Evolutionary conservation across 164 flowering plant species (phyloP).

Genomic region (Kalanchoe fedtschenkoi): DNA sequence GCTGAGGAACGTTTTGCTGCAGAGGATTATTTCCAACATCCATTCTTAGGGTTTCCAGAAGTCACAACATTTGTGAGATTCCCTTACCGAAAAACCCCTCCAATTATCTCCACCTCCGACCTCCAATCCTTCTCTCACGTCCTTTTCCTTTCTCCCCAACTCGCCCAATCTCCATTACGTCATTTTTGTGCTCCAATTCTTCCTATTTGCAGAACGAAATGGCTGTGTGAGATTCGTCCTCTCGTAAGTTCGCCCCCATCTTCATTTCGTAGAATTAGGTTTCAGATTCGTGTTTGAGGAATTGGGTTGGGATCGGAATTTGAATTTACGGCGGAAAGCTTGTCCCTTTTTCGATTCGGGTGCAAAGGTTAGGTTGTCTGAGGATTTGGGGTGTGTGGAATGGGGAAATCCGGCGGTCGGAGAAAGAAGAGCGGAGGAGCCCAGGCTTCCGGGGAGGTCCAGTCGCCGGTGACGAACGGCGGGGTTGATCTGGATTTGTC

Average conservation of each 20-base stretch:
- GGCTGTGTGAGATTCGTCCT: no score
- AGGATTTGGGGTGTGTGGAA: slow-evolving; percentile 12
- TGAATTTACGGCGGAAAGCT: not conserved
- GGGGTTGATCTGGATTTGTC: slow-evolving; percentile 58
- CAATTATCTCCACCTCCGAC: not conserved
- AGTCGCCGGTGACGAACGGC: slow-evolving; percentile 34
- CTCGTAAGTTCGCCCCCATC: not conserved
- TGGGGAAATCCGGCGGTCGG: slow-evolving; percentile 89
- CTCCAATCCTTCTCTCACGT: no score
- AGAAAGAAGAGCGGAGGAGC: slow-evolving; percentile 56
- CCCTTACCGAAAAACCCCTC: not conserved
- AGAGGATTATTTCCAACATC: no score
- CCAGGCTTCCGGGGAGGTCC: slow-evolving; percentile 2
- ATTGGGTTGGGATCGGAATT: not conserved
- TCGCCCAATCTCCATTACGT: not conserved
- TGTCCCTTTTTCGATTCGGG: not conserved
- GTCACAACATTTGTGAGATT: no score
- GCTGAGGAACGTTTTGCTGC: no score
- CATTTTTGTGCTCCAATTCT: not conserved
- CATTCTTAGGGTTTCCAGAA: not conserved
- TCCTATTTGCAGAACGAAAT: not conserved
- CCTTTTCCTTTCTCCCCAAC: not conserved
- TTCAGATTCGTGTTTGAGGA: not conserved
- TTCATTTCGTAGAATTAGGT: not conserved
- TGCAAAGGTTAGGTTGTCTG: not conserved